Evolutionary conservation across 2,329 filamentous ascomycete genomes (phyloP).

Genomic region (Aspergillus neotritici): DNA sequence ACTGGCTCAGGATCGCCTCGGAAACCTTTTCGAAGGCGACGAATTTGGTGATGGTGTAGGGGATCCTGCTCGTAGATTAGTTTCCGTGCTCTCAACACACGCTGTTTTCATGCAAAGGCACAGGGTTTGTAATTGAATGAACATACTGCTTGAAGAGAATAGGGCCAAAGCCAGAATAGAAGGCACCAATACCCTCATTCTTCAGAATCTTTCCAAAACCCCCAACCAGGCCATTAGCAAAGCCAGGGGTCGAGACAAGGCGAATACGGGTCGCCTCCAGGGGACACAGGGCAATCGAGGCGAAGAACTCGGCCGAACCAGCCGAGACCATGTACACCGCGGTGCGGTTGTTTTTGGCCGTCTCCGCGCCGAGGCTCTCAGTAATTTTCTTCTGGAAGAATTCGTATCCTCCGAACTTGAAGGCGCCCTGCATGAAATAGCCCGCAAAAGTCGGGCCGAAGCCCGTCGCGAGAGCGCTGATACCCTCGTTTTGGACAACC

Average conservation of each 20-base stretch:
- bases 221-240: conserved; percentile 70
- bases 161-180: conserved; percentile 87
- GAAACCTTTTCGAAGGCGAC: conserved; percentile 87
- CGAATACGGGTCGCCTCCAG: conserved; percentile 91
- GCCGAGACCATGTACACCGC: conserved; percentile 70
- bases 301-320: conserved; percentile 59
- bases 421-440: conserved; percentile 89
- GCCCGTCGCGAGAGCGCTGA: conserved; percentile 78
- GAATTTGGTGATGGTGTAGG: conserved; percentile 94
- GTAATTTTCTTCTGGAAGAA: conserved; percentile 93
- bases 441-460: conserved; percentile 75
- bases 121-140: not conserved
- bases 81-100: not conserved
- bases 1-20: conserved; percentile 61
- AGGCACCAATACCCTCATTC: conserved; percentile 75
- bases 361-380: conserved; percentile 71
- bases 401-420: conserved; percentile 94
- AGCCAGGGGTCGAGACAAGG: conserved; percentile 81
- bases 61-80: conserved; percentile 54
- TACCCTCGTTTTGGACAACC: conserved; percentile 77
- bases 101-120: too few relatives aligned
- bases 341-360: conserved; percentile 70
- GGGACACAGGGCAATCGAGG: conserved; percentile 68
- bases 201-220: conserved; percentile 79
- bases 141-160: conserved; percentile 77